These are phyloP conservation scores for Pestalotiopsis sp. DNA, from an alignment of 2,329 filamentous ascomycete species.

Conservation along the genomic window DNA sequence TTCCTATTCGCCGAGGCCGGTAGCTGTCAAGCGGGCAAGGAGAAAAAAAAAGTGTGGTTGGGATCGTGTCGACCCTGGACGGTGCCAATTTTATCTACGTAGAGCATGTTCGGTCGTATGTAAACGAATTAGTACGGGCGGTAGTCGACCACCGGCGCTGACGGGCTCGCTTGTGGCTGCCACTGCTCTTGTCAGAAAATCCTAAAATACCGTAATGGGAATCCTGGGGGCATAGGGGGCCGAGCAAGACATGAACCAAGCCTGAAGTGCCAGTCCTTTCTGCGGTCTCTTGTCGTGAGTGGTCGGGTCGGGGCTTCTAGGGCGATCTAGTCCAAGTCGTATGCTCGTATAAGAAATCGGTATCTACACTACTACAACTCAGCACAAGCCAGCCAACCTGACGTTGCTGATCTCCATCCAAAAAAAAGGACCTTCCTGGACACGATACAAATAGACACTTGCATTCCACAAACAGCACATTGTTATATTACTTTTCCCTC, in stretches of 20 bases:
- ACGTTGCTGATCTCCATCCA: background rate
- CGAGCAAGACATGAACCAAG: background rate
- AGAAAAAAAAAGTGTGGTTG: background rate
- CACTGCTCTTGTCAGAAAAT: background rate
- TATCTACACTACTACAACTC: background rate
- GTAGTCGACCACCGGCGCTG: background rate
- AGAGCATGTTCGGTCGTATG: background rate
- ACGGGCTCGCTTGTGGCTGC: background rate
- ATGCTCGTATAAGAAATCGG: background rate
- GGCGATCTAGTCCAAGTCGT: background rate
- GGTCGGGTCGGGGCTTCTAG: background rate
- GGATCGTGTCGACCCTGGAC: background rate
- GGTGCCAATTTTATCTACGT: background rate
- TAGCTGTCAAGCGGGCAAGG: background rate
- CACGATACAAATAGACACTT: conserved; percentile 2
- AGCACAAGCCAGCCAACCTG: conserved; percentile 3
- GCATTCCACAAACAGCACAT: background rate
- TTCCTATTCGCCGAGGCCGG: conserved; percentile 1
- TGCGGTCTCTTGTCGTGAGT: background rate
- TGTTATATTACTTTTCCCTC: background rate
- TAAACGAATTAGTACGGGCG: background rate
- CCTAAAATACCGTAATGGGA: background rate
- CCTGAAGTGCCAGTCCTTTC: background rate
- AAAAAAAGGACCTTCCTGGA: background rate
- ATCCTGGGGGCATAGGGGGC: background rate